phyloP scores from a whole-genome alignment of 352 stramenopile genomes.

The Plasmopara viticola region DNA sequence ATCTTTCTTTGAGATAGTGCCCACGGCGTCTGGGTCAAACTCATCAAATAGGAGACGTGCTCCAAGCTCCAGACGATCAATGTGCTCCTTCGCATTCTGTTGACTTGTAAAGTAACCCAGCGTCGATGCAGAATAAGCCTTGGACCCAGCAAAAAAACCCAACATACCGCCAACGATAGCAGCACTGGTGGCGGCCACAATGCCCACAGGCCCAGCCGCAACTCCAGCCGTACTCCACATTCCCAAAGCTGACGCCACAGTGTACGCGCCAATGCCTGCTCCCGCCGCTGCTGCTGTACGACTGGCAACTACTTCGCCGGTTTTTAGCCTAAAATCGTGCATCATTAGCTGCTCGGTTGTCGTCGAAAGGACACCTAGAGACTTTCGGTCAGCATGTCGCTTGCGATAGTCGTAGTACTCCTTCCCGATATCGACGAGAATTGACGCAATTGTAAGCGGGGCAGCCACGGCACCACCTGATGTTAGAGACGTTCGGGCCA shows the following conservation, averaged over 20 bases:
- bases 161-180: slow-evolving; percentile 77
- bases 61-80: slow-evolving; percentile 76
- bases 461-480: slow-evolving; percentile 62
- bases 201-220: slow-evolving; percentile 57
- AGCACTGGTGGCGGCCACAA: slow-evolving; percentile 71
- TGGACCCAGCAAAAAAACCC: slow-evolving; percentile 77
- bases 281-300: slow-evolving; percentile 68
- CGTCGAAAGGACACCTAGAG: slow-evolving; percentile 52
- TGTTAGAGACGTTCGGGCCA: slow-evolving; percentile 49
- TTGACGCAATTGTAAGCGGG: slow-evolving; percentile 74
- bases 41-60: slow-evolving; percentile 81
- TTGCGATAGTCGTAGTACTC: slow-evolving; percentile 83
- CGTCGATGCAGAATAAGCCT: slow-evolving; percentile 71
- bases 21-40: slow-evolving; percentile 55
- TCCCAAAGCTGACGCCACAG: slow-evolving; percentile 55
- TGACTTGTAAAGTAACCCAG: slow-evolving; percentile 68
- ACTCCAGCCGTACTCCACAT: slow-evolving; percentile 81
- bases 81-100: slow-evolving; percentile 75
- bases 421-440: slow-evolving; percentile 82
- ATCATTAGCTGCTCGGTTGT: slow-evolving; percentile 80
- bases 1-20: slow-evolving; percentile 62
- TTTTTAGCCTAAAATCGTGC: slow-evolving; percentile 75
- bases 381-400: slow-evolving; percentile 64
- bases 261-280: slow-evolving; percentile 69
- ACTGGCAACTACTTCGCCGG: slow-evolving; percentile 72